Base-by-base conservation (phyloP, 1,139 yeast genomes). In the Magnusiomyces suaveolens region DNA sequence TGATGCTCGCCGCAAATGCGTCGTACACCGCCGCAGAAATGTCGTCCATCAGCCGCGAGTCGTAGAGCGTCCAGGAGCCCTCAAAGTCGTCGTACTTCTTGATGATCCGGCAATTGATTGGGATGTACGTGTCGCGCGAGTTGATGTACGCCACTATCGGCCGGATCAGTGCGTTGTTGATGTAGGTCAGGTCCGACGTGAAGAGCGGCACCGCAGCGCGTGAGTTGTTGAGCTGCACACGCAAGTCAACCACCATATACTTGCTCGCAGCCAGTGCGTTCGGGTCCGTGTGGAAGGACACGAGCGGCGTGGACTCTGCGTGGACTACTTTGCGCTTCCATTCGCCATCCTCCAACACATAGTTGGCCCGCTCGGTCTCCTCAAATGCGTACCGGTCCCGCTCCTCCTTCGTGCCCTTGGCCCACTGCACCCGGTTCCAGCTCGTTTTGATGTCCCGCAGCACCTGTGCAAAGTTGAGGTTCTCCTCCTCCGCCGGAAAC, bases 91-190 rank as follows among this genome's bases (percentile, higher is more conserved):
- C 74, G 33, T 88, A 71, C 52, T 81, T 78, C 67, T 92, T 92
- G 49, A 85, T 84, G n/a, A 92, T 81, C 3, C 90, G 79, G 65
- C 96, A 88, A 60, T 83, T 78, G 59, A 92, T 82, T 51, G 96
- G 97, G 59, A 92, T 90, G 62, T 84, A 86, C 0, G 97, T 88
- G 64, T 87, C 85, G 59, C 86, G 80, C 39, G 95, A 84, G 68
- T 92, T 92, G 66, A 92, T 90, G 69, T 92, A 92, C 0, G 94
- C 97, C 29, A 92, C 96, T 66, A 92, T 90, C 0, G 98, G 98
- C 60, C 96, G 75, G 54, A 92, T 85, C 54, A 92, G 75, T 0
- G 98, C 97, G 67, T 85, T 87, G 70, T 92, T 92, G 62, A 89
- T 81, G 63, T 90, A 90, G 21, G 94, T 84, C 57, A 92, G 73